Evolutionary conservation across 1,284 basidiomycete genomes (phyloP).

Genomic region (Microbotryomycetes sp.): DNA sequence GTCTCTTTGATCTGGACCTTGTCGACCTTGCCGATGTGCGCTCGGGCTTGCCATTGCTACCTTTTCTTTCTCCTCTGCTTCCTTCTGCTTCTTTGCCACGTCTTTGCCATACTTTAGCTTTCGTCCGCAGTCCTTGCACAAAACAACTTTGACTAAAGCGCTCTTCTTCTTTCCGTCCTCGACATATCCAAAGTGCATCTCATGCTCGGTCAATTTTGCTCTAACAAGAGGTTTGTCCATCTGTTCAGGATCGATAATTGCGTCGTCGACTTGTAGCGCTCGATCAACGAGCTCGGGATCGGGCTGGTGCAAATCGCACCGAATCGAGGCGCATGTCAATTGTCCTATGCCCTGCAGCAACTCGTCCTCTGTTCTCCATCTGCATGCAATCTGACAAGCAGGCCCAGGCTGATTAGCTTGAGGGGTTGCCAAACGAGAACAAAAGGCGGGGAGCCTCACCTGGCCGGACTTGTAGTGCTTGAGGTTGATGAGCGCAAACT

Average conservation of each 20-base stretch:
- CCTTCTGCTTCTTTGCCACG: slow-evolving; percentile 43
- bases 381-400: slow-evolving; percentile 60
- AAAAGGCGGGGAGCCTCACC: slow-evolving; percentile 44
- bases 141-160: slow-evolving; percentile 77
- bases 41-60: neutral
- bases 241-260: slow-evolving; percentile 44
- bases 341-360: slow-evolving; percentile 68
- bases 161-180: slow-evolving; percentile 67
- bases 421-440: neutral
- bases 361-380: slow-evolving; percentile 85
- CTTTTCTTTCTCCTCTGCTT: neutral
- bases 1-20: neutral
- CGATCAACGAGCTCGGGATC: neutral
- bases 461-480: slow-evolving; percentile 92
- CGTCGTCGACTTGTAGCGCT: slow-evolving; percentile 42
- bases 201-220: slow-evolving; percentile 45
- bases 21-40: neutral
- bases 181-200: slow-evolving; percentile 77
- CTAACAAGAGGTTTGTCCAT: slow-evolving; percentile 26
- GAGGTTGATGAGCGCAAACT: slow-evolving; percentile 86
- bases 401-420: neutral
- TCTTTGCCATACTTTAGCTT: slow-evolving; percentile 74
- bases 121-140: slow-evolving; percentile 66
- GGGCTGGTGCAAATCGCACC: slow-evolving; percentile 60
- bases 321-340: slow-evolving; percentile 71